Base-by-base conservation (phyloP, 139 green algal species). In the Nannochloris sp. region DNA sequence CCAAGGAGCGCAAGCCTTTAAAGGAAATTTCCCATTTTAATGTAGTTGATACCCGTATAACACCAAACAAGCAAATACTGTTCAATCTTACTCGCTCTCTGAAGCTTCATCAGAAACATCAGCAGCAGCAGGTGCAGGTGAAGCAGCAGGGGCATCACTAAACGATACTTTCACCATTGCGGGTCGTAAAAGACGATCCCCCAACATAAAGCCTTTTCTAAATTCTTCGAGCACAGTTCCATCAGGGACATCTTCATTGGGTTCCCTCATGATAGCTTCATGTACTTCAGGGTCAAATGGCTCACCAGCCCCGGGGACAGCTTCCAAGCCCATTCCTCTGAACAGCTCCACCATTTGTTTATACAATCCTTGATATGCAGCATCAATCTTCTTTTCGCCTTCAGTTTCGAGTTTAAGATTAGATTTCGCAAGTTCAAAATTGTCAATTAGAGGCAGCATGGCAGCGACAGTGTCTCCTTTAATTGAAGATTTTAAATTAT, bases 81-180 rank as follows among this genome's bases (percentile, higher is more conserved):
- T 57, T 33, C 6, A 25, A 57, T 57, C 47, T 23, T 25, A 23
- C 25, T 55, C 46, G 10, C 24, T 19, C 44, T n/a, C 23, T 35
- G 47, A 57, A 31, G 31, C 33, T 57, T 24, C 25, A 19, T 33
- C 25, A 25, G 24, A 30, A 35, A 27, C 44, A 25, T 60, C 60
- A 3, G 30, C 33, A 37, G 25, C 36, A 0, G 33, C 33, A 32
- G 57, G 13, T 29, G 31, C 54, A 1, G 19, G 2, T 6, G 33
- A 5, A 7, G 34, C 36, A 23, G 68, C 32, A 23, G 59, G 27
- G 36, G 30, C 47, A 23, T 71, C 71, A 7, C 8, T 25, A 35
- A 42, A 80, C 15, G 60, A 54, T 39, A 97, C 93, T 84, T 97
- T 95, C 44, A 99, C 94, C 94, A 98, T 99, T 56, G 94, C 88